Base-by-base conservation (phyloP, 108 stramenopile genomes). In the Nannochloropsis gaditana region DNA sequence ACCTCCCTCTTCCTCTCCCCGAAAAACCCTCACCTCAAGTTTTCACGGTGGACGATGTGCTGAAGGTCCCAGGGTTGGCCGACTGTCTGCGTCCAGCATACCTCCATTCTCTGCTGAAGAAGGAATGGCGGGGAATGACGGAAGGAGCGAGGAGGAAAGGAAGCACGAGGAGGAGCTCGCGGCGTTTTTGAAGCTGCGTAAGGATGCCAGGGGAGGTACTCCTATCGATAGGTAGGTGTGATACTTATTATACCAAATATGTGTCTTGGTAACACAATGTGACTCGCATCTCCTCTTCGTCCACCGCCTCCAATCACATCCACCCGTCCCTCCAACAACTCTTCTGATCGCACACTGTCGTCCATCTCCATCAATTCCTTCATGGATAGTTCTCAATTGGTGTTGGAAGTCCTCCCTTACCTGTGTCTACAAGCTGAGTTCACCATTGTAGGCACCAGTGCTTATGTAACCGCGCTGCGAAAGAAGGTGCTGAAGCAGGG, bases 141-240 rank as follows among this genome's bases (percentile, higher is more conserved):
- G 4, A n/a, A 73, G n/a, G 59, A 73, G 31, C 59, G n/a, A 73
- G 19, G 59, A 73, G 59, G 59, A 73, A n/a, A n/a, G 59, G 19
- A 73, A 8, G 59, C 3, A 73, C n/a, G 59, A 73, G n/a, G 59
- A 73, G 59, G 59, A 73, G 59, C 59, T 73, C 19, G 59, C 59
- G n/a, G 59, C 59, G 59, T 73, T 73, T n/a, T 73, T 73, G 8
- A 73, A 73, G 19, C 59, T 73, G 59, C 59, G 59, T 15, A 73
- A 73, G 59, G n/a, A 73, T 73, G 59, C 15, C 15, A 15, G 59
- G 2, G 59, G 59, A 2, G 59, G 59, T 0, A 73, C 59, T n/a
- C 59, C 59, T n/a, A 73, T 73, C n/a, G 59, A 73, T n/a, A 73
- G 59, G 59, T 73, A 73, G 1, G 4, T 6, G 31, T 31, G 31